phyloP scores from a whole-genome alignment of 495 filamentous ascomycete species.

The Hypoxylon perforatum region DNA sequence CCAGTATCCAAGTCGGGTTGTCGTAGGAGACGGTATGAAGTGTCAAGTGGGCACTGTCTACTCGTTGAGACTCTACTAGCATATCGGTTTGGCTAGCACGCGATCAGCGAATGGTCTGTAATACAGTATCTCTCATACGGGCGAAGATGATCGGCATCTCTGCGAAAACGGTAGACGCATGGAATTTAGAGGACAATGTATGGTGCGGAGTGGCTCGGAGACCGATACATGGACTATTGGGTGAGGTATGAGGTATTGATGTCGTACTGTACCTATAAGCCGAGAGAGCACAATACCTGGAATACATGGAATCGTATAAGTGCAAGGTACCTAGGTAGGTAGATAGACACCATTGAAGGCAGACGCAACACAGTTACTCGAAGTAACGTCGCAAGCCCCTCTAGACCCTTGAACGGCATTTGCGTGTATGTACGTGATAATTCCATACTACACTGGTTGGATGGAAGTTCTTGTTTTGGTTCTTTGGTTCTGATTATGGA shows the following conservation, averaged over 20 bases:
- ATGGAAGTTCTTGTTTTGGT: too few species aligned
- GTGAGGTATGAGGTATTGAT: constrained; percentile 1
- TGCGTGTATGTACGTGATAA: constrained; percentile 8
- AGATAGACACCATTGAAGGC: background rate
- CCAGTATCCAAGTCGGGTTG: constrained; percentile 27
- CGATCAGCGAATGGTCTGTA: constrained; percentile 5
- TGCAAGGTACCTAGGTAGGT: background rate
- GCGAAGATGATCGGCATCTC: background rate
- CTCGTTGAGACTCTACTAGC: constrained; percentile 10
- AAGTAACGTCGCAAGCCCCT: background rate
- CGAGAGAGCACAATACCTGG: too few species aligned
- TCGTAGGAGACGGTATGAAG: constrained; percentile 29
- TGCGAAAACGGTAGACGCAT: background rate
- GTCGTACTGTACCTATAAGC: too few species aligned
- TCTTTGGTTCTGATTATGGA: too few species aligned
- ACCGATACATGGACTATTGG: background rate
- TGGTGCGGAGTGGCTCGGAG: constrained; percentile 3
- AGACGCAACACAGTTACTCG: background rate
- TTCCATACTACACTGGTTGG: background rate
- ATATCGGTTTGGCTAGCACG: constrained; percentile 20
- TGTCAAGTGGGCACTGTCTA: constrained; percentile 13
- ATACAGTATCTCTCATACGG: background rate
- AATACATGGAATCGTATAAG: background rate
- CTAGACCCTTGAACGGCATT: background rate
- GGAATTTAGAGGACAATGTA: background rate